Conservation (phyloP, 257 asterid species). For the Solanum etuberosum region DNA sequence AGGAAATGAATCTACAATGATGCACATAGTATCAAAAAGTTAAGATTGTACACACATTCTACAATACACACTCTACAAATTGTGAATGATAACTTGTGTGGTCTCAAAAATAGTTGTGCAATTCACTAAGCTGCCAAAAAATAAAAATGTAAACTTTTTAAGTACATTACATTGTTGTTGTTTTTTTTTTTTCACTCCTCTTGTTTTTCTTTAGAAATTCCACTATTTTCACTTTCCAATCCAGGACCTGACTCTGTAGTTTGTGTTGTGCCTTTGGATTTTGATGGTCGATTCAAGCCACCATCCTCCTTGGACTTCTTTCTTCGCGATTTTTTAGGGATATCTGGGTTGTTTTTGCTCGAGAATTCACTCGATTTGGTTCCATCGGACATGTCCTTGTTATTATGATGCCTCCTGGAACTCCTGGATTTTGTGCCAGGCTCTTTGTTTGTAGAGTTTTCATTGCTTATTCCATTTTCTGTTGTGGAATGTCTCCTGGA, state of each 20-base stretch:
- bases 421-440: conserved; percentile 22
- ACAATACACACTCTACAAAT: background rate
- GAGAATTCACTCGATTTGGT: conserved; percentile 13
- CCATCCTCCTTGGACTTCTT: conserved; percentile 35
- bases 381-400: conserved; percentile 35
- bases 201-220: background rate
- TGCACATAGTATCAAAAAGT: background rate
- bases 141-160: background rate
- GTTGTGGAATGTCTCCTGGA: conserved; percentile 32
- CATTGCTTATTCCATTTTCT: conserved; percentile 18
- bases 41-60: background rate
- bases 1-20: background rate
- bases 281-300: conserved; percentile 10
- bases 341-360: conserved; percentile 22
- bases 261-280: conserved; percentile 10
- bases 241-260: background rate
- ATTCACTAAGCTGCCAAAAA: background rate
- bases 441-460: conserved; percentile 33
- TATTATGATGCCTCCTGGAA: conserved; percentile 31
- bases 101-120: background rate
- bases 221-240: background rate
- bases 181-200: background rate
- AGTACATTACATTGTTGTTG: background rate
- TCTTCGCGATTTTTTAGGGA: conserved; percentile 28
- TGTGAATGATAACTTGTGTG: background rate